A percentile compares a stretch with the other conserved stretches of the same genome.
Conservation (phyloP, 495 filamentous ascomycete species). For the Haplographium delicatum region DNA sequence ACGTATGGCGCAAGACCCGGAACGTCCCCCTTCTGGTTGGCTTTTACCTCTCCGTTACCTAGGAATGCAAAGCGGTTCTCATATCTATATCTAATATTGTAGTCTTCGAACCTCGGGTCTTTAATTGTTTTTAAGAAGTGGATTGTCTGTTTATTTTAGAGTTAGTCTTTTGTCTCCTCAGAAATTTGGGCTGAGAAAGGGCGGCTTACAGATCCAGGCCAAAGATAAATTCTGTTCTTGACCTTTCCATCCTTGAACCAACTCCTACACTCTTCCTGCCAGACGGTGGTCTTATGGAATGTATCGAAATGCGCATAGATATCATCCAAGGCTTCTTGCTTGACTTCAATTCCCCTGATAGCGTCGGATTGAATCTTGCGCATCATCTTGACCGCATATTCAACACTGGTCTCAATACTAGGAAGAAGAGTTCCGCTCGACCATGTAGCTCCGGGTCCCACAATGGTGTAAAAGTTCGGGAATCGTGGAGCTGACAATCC, state of each 20-base stretch:
- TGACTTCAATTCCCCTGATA: constrained; percentile 29
- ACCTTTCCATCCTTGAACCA: constrained; percentile 37
- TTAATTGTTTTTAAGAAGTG: constrained; percentile 36
- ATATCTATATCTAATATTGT: constrained; percentile 32
- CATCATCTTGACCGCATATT: constrained; percentile 31
- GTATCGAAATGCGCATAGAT: constrained; percentile 31
- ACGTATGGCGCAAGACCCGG: constrained; percentile 35
- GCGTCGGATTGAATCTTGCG: constrained; percentile 32
- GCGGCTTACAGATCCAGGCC: constrained; percentile 31
- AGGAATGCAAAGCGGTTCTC: constrained; percentile 35
- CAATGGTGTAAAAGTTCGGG: constrained; percentile 45
- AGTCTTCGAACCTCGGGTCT: constrained; percentile 32
- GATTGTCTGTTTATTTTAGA: constrained; percentile 22
- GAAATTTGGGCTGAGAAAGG: background rate
- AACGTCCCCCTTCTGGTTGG: constrained; percentile 27
- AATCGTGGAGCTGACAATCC: constrained; percentile 55
- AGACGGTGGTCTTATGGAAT: constrained; percentile 29
- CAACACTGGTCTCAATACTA: constrained; percentile 28
- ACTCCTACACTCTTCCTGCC: constrained; percentile 31
- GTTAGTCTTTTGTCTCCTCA: background rate
- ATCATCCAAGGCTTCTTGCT: constrained; percentile 31
- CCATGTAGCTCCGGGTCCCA: constrained; percentile 28
- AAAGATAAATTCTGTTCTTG: constrained; percentile 36
- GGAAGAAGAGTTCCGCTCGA: constrained; percentile 30
- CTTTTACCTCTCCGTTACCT: constrained; percentile 37